These are phyloP conservation scores for Physcomitrellopsis africana DNA, from an alignment of 225 moss, liverwort and hornwort genomes.

Conservation along the genomic window DNA sequence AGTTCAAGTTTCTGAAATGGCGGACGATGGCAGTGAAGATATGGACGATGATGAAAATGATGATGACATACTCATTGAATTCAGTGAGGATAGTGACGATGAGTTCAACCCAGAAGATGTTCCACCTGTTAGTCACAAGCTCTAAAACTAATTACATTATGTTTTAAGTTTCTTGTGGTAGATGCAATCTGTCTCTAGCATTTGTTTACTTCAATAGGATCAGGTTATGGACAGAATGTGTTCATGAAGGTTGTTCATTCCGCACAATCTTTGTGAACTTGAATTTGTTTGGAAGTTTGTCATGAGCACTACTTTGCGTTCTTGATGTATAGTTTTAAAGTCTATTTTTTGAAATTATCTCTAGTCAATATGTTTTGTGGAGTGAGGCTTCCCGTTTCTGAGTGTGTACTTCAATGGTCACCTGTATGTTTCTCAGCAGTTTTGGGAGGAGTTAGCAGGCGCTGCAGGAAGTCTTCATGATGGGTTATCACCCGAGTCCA, in stretches of 20 bases:
- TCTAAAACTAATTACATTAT: conserved; percentile 14
- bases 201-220: not conserved
- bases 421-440: conserved; percentile 45
- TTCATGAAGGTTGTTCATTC: not conserved
- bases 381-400: conserved; percentile 10
- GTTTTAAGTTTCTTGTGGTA: conserved; percentile 5
- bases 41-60: conserved; percentile 68
- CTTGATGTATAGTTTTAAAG: not conserved
- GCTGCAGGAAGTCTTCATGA: conserved; percentile 54
- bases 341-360: not conserved
- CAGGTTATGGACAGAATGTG: not conserved
- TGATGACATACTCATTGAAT: conserved; percentile 54
- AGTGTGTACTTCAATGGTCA: conserved; percentile 18
- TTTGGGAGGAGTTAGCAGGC: conserved; percentile 77
- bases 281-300: conserved; percentile 6
- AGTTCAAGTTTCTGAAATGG: conserved; percentile 83
- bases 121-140: conserved; percentile 47
- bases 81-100: conserved; percentile 74
- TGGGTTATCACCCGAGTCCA: conserved; percentile 68
- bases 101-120: conserved; percentile 60
- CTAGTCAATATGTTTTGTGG: not conserved
- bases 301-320: conserved; percentile 1
- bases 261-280: not conserved
- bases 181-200: conserved; percentile 1
- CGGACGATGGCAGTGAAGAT: conserved; percentile 61